Conservation (phyloP, 1,284 basidiomycete genomes). For the Ustilago lituana region DNA sequence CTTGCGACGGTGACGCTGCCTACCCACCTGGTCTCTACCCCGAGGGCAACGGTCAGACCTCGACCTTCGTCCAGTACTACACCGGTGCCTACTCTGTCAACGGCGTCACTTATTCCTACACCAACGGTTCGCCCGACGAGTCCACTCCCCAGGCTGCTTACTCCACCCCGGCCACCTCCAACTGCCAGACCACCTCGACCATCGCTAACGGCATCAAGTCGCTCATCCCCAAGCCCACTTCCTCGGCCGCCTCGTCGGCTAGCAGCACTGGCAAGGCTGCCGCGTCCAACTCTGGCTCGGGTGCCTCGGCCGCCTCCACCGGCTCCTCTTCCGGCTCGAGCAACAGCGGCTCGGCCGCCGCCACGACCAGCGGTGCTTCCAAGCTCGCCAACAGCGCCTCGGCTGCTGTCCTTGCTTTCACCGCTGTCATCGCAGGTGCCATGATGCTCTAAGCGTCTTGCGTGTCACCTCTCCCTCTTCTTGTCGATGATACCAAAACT, state of each 20-base stretch:
- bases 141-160: constrained; percentile 61
- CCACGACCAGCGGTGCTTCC: constrained; percentile 25
- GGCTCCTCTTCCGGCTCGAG: not conserved
- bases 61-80: constrained; percentile 64
- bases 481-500: not conserved
- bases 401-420: constrained; percentile 23
- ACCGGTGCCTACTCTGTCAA: constrained; percentile 48
- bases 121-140: constrained; percentile 61
- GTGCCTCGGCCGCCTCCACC: constrained; percentile 4
- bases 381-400: constrained; percentile 20
- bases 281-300: constrained; percentile 12
- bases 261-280: too few species aligned
- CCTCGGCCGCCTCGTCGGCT: constrained; percentile 10
- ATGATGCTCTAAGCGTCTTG: constrained; percentile 48
- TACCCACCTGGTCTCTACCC: constrained; percentile 66
- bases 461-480: not conserved
- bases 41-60: constrained; percentile 53
- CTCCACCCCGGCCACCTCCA: constrained; percentile 60
- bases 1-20: constrained; percentile 66
- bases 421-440: constrained; percentile 41
- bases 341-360: constrained; percentile 3
- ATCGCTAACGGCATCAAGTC: constrained; percentile 62
- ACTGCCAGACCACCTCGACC: constrained; percentile 51
- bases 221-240: constrained; percentile 25
- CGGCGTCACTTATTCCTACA: constrained; percentile 55